These are phyloP conservation scores for Xerocomellus chrysenteron DNA, from an alignment of 768 basidiomycete genomes.

Conservation along the genomic window DNA sequence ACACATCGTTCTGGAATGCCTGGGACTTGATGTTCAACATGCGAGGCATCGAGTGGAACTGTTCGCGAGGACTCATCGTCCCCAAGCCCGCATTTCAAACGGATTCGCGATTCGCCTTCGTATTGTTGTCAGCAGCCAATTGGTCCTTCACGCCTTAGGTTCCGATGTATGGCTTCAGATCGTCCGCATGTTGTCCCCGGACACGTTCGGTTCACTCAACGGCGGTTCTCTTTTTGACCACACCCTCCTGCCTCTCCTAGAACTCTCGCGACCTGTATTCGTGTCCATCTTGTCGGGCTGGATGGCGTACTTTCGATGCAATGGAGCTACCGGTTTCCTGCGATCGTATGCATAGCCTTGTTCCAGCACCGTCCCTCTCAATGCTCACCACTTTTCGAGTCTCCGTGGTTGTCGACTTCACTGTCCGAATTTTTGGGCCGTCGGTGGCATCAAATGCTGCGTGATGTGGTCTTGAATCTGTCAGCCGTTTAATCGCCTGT, in stretches of 20 bases:
- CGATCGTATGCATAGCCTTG: constrained; percentile 44
- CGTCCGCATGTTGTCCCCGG: constrained; percentile 34
- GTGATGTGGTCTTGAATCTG: constrained; percentile 50
- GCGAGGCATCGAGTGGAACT: constrained; percentile 31
- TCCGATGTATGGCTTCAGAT: constrained; percentile 15
- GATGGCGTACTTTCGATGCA: constrained; percentile 47
- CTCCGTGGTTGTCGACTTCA: constrained; percentile 55
- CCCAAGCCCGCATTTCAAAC: constrained; percentile 15
- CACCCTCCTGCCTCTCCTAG: constrained; percentile 31
- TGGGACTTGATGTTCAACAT: constrained; percentile 21
- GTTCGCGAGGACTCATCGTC: constrained; percentile 13
- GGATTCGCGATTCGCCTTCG: constrained; percentile 16
- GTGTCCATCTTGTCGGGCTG: constrained; percentile 46
- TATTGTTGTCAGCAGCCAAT: constrained; percentile 7
- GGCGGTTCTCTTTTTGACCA: constrained; percentile 40
- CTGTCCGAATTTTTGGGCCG: constrained; percentile 60
- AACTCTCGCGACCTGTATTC: constrained; percentile 39
- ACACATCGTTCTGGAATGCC: constrained; percentile 23
- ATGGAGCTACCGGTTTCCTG: constrained; percentile 37
- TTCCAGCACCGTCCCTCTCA: constrained; percentile 47
- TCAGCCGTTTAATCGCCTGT: constrained; percentile 40
- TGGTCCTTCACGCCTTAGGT: constrained; percentile 7
- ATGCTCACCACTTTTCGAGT: constrained; percentile 62
- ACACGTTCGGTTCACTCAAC: constrained; percentile 32
- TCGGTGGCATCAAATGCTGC: constrained; percentile 69